These are phyloP conservation scores for Zoysia japonica DNA, from an alignment of 176 grass and related monocot genomes.

Conservation along the genomic window DNA sequence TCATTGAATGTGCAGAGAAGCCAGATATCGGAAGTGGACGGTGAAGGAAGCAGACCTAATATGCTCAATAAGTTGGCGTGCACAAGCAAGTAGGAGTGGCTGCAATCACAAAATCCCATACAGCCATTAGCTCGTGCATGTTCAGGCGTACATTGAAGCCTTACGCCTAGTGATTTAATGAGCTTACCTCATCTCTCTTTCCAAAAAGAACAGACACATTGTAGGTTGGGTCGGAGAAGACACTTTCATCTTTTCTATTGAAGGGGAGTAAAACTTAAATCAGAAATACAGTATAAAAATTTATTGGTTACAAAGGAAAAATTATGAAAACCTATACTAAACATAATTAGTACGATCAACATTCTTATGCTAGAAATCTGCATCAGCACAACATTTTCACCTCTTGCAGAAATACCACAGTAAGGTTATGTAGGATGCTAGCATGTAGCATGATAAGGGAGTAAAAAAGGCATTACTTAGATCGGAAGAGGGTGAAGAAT, in stretches of 20 bases:
- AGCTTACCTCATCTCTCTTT: constrained; percentile 87
- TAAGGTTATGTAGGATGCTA: constrained; percentile 2
- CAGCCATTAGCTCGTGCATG: constrained; percentile 22
- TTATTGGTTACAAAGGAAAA: neutral
- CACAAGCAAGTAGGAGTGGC: constrained; percentile 79
- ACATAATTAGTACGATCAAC: neutral
- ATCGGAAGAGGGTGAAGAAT: neutral
- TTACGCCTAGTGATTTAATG: neutral
- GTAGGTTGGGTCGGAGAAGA: constrained; percentile 85
- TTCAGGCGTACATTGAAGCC: constrained; percentile 2
- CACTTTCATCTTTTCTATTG: constrained; percentile 85
- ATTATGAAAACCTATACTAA: neutral
- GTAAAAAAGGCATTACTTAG: no score
- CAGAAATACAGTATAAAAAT: constrained; percentile 2
- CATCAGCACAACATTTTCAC: neutral
- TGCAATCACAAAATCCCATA: constrained; percentile 43
- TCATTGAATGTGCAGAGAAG: neutral
- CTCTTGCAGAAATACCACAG: constrained; percentile 1
- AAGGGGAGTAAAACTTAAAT: neutral
- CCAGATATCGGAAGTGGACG: neutral
- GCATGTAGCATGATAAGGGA: neutral
- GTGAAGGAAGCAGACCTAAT: constrained; percentile 66
- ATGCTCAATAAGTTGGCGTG: constrained; percentile 84
- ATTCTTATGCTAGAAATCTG: neutral
- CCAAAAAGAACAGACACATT: constrained; percentile 85